Conservation (phyloP, 1,284 basidiomycete species). For the Blastosporella zonata region DNA sequence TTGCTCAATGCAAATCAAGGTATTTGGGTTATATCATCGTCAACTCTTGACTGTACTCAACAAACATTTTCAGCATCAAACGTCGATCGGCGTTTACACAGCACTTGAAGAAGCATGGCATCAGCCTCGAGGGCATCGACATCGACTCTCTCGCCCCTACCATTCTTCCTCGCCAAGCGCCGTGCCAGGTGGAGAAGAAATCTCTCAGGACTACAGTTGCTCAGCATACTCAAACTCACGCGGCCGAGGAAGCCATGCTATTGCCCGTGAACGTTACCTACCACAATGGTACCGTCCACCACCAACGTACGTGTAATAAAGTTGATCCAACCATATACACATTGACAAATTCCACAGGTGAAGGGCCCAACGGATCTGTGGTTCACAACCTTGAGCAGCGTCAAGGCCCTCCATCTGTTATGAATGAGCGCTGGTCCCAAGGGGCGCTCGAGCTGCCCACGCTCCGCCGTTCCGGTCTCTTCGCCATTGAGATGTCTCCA, state of each 20-base stretch:
- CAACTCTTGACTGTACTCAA: neutral
- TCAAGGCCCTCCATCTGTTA: neutral
- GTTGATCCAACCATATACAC: neutral
- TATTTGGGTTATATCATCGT: conserved; percentile 20
- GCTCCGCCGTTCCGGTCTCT: conserved; percentile 6
- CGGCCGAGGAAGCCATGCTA: neutral
- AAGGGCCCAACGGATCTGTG: neutral
- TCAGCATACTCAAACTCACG: neutral
- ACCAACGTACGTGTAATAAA: conserved; percentile 1
- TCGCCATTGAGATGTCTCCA: conserved; percentile 10
- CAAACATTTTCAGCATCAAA: conserved; percentile 47
- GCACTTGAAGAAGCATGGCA: conserved; percentile 51
- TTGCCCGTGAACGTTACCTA: neutral
- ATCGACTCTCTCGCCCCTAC: conserved; percentile 28
- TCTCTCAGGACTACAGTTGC: neutral
- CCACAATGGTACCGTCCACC: neutral
- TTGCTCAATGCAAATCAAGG: conserved; percentile 44
- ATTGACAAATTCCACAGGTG: neutral
- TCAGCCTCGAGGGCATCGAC: conserved; percentile 28
- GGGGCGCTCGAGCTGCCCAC: conserved; percentile 2
- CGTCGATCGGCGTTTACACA: conserved; percentile 52
- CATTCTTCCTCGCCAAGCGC: conserved; percentile 18
- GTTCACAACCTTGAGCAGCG: conserved; percentile 2
- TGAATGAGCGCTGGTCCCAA: conserved; percentile 1
- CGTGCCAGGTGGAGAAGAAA: conserved; percentile 11